These are phyloP conservation scores for Coniosporium tulheliwenetii DNA, from an alignment of 2,329 filamentous ascomycete genomes.

Conservation along the genomic window DNA sequence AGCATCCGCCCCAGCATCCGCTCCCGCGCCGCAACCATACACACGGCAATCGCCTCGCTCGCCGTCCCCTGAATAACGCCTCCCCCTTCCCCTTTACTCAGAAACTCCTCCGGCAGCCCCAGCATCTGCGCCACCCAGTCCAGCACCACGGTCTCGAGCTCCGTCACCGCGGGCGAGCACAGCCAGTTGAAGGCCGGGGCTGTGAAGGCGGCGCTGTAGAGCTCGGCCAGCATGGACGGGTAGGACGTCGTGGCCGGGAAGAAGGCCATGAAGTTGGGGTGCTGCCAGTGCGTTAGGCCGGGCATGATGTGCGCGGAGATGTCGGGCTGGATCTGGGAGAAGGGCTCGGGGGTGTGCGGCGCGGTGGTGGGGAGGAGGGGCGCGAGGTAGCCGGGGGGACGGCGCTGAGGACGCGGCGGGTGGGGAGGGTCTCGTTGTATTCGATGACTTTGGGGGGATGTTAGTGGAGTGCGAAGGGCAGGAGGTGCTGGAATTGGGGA, in stretches of 20 bases:
- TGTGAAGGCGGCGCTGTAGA: slow-evolving; percentile 80
- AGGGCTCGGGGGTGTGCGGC: slow-evolving; percentile 54
- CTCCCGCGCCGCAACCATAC: slow-evolving; percentile 77
- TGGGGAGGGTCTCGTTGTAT: slow-evolving; percentile 64
- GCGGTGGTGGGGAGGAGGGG: slow-evolving; percentile 56
- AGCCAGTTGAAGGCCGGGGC: slow-evolving; percentile 96
- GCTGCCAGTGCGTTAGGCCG: slow-evolving; percentile 88
- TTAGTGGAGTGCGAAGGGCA: background rate
- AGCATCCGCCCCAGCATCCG: slow-evolving; percentile 51
- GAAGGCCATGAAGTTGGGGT: slow-evolving; percentile 90
- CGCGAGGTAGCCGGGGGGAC: slow-evolving; percentile 75
- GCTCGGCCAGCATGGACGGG: slow-evolving; percentile 76
- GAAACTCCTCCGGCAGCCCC: slow-evolving; percentile 55
- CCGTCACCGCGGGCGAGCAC: slow-evolving; percentile 80
- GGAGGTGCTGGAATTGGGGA: too few relatives aligned
- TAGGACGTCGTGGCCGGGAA: slow-evolving; percentile 74
- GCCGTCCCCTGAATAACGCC: slow-evolving; percentile 92
- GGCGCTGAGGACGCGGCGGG: slow-evolving; percentile 56
- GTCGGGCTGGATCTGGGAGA: slow-evolving; percentile 67
- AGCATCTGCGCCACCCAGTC: slow-evolving; percentile 79
- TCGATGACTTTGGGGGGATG: slow-evolving; percentile 46
- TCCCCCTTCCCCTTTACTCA: slow-evolving; percentile 61
- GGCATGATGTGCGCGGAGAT: slow-evolving; percentile 78
- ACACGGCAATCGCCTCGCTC: slow-evolving; percentile 72
- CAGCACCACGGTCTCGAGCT: slow-evolving; percentile 82